Percentiles rank a stretch among this genome's conserved stretches.
Conservation (phyloP, 2,329 filamentous ascomycete species). For the Sarocladium kiliense region DNA sequence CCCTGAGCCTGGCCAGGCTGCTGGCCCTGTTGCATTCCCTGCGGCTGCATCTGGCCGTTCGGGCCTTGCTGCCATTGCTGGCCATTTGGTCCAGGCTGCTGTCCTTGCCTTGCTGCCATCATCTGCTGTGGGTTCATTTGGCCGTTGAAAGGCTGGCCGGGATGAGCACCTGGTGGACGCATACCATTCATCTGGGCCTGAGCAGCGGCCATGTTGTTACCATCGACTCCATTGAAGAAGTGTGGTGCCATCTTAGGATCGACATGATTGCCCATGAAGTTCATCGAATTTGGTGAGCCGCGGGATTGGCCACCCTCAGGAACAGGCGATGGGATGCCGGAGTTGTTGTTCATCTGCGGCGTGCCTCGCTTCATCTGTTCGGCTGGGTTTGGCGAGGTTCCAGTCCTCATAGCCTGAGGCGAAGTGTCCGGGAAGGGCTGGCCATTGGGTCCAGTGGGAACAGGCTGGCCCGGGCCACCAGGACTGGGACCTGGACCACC, state of each 20-base stretch:
- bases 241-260: conserved; percentile 56
- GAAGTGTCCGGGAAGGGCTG: conserved; percentile 65
- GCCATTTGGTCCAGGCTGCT: conserved; percentile 21
- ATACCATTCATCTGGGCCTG: conserved; percentile 58
- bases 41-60: conserved; percentile 36
- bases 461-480: conserved; percentile 43
- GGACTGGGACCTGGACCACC: conserved; percentile 44
- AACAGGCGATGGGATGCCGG: conserved; percentile 64
- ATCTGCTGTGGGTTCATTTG: conserved; percentile 59
- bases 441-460: conserved; percentile 50
- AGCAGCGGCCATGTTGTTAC: conserved; percentile 45
- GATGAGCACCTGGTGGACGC: conserved; percentile 66
- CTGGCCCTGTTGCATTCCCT: conserved; percentile 30
- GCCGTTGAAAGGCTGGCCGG: conserved; percentile 48
- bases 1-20: conserved; percentile 44
- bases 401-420: conserved; percentile 61
- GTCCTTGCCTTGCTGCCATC: conserved; percentile 35
- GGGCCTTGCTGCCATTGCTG: conserved; percentile 36
- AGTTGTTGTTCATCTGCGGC: conserved; percentile 61
- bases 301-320: conserved; percentile 64
- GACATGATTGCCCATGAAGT: conserved; percentile 59
- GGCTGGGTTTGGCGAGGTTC: conserved; percentile 69
- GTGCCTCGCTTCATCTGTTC: conserved; percentile 78
- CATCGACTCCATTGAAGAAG: conserved; percentile 56
- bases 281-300: conserved; percentile 60